phyloP scores from a whole-genome alignment of 352 stramenopile genomes.

The Ophiocytium majus region DNA sequence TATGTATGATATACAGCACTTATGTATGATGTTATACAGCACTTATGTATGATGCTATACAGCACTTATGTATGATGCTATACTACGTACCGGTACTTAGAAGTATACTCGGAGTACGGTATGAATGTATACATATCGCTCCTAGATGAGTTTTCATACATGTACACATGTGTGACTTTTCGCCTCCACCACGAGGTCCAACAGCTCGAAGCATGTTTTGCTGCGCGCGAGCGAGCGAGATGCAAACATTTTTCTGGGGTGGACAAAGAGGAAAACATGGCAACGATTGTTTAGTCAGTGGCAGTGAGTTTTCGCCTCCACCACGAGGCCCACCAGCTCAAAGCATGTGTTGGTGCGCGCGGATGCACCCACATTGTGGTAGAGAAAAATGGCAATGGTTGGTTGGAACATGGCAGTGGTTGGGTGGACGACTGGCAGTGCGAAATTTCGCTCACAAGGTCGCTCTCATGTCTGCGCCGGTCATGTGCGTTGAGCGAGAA shows the following conservation, averaged over 20 bases:
- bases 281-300: too few species aligned
- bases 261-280: neutral
- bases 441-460: neutral
- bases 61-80: too few species aligned
- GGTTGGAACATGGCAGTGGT: neutral
- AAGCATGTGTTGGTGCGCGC: constrained; percentile 69
- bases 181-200: constrained; percentile 80
- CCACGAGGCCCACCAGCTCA: constrained; percentile 82
- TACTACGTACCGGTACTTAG: too few species aligned
- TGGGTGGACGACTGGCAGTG: neutral
- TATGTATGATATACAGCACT: too few species aligned
- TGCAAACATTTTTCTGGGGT: constrained; percentile 65
- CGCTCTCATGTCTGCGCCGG: neutral
- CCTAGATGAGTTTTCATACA: too few species aligned
- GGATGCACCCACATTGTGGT: too few species aligned
- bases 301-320: constrained; percentile 59
- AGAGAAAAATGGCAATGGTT: neutral
- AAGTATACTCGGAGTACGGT: too few species aligned
- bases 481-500: neutral
- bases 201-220: constrained; percentile 77
- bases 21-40: too few species aligned
- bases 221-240: constrained; percentile 77
- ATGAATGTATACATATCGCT: too few species aligned
- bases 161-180: too few species aligned
- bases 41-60: too few species aligned